Evolutionary conservation across 2,329 filamentous ascomycete genomes (phyloP).

Genomic region (Nothopassalora personata): DNA sequence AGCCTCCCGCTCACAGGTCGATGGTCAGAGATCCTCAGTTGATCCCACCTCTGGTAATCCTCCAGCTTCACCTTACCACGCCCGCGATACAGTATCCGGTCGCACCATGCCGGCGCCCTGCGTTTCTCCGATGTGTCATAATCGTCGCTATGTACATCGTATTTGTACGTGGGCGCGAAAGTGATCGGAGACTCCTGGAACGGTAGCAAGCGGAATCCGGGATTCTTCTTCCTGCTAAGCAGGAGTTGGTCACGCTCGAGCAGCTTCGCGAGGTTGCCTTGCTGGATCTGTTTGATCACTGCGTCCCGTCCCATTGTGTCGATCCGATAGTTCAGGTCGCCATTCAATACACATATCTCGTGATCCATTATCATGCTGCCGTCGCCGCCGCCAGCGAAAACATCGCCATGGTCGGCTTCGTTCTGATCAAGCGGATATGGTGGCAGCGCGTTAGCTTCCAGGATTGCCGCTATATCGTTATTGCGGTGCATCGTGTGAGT

Average conservation of each 20-base stretch:
- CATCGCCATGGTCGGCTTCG: constrained; percentile 59
- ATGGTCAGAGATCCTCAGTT: constrained; percentile 81
- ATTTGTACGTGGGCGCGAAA: constrained; percentile 97
- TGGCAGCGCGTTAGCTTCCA: constrained; percentile 73
- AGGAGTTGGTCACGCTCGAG: constrained; percentile 91
- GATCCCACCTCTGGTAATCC: constrained; percentile 81
- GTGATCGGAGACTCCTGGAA: constrained; percentile 89
- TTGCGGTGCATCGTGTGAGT: constrained; percentile 85
- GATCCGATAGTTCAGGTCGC: constrained; percentile 96
- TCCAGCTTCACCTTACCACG: constrained; percentile 76
- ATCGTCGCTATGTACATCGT: constrained; percentile 88
- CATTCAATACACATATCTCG: constrained; percentile 93
- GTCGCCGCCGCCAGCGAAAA: constrained; percentile 86
- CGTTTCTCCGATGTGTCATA: constrained; percentile 91
- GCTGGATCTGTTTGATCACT: constrained; percentile 77
- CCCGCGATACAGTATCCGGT: constrained; percentile 82
- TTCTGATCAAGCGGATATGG: constrained; percentile 47
- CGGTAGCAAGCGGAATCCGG: constrained; percentile 77
- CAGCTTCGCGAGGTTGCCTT: constrained; percentile 75
- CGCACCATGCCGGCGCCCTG: constrained; percentile 91
- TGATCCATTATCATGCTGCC: constrained; percentile 93
- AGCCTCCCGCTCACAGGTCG: constrained; percentile 85
- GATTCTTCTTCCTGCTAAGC: constrained; percentile 81
- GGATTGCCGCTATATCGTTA: constrained; percentile 83
- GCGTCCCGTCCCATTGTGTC: constrained; percentile 94